These are phyloP conservation scores for Malbranchea zuffiana DNA, from an alignment of 2,329 filamentous ascomycete genomes.

Conservation along the genomic window DNA sequence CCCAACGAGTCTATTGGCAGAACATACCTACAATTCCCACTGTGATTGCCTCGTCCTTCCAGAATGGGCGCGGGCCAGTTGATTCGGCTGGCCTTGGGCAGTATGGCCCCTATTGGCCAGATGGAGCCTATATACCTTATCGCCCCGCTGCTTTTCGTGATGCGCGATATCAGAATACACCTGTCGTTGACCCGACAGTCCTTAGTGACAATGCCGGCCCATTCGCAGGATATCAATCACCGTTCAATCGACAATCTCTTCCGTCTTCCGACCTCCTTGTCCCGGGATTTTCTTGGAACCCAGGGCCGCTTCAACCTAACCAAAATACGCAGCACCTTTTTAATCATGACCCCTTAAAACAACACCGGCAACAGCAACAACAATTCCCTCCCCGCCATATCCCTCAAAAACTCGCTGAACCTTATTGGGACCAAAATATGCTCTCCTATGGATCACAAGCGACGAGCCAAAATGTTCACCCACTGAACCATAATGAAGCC, in stretches of 20 bases:
- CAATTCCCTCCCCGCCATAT: constrained; percentile 29
- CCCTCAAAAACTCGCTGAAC: constrained; percentile 16
- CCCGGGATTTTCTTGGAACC: constrained; percentile 25
- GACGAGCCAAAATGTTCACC: constrained; percentile 6
- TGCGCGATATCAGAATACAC: constrained; percentile 27
- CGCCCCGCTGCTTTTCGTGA: constrained; percentile 48
- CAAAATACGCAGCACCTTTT: constrained; percentile 14
- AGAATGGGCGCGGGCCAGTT: constrained; percentile 46
- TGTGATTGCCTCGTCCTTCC: constrained; percentile 45
- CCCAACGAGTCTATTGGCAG: constrained; percentile 32
- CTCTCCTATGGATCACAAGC: constrained; percentile 16
- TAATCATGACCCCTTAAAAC: constrained; percentile 23
- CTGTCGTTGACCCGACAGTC: constrained; percentile 18
- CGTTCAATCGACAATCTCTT: constrained; percentile 21
- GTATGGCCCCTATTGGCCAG: constrained; percentile 54
- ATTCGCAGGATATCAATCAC: constrained; percentile 23
- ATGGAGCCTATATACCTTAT: constrained; percentile 52
- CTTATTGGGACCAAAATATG: constrained; percentile 20
- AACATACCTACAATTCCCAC: constrained; percentile 45
- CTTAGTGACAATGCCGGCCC: constrained; percentile 19
- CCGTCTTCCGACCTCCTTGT: constrained; percentile 21
- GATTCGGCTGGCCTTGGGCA: constrained; percentile 46
- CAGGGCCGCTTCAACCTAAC: constrained; percentile 17
- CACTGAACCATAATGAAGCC: constrained; percentile 15
- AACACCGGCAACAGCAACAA: constrained; percentile 15